Evolutionary conservation across 129 eudicot species (phyloP).

Genomic region (Flaveria brownii): DNA sequence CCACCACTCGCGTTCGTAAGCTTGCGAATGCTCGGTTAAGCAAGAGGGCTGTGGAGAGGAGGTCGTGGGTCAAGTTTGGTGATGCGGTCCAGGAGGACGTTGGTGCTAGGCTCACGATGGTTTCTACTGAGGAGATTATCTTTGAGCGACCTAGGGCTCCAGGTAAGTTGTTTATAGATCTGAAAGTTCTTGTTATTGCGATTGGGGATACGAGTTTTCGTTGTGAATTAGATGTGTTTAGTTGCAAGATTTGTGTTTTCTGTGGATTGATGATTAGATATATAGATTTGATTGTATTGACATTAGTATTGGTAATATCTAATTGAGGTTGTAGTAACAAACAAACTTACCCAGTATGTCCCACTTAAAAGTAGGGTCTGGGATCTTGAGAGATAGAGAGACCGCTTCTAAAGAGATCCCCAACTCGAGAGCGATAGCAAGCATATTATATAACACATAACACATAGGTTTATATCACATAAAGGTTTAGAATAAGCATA

Average conservation of each 20-base stretch:
- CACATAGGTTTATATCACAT: too few species aligned
- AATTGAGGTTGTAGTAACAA: background rate
- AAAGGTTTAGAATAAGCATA: too few species aligned
- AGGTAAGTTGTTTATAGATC: background rate
- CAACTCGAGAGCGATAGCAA: too few species aligned
- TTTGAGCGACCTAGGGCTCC: constrained; percentile 24
- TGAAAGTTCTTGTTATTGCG: background rate
- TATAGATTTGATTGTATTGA: background rate
- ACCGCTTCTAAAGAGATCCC: too few species aligned
- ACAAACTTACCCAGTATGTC: too few species aligned
- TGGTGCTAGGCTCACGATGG: constrained; percentile 18
- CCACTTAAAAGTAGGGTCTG: too few species aligned
- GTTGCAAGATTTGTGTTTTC: constrained; percentile 3
- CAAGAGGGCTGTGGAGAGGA: constrained; percentile 14
- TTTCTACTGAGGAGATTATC: constrained; percentile 9
- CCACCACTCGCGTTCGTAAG: constrained; percentile 16
- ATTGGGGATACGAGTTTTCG: background rate
- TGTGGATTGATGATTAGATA: background rate
- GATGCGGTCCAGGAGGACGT: constrained; percentile 21
- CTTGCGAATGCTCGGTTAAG: constrained; percentile 12
- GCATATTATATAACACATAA: too few species aligned
- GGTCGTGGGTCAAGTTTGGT: constrained; percentile 11
- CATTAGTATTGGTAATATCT: background rate
- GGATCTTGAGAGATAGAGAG: too few species aligned
- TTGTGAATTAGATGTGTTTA: background rate